These are phyloP conservation scores for Potentilla sterilis DNA, from an alignment of 306 rosid species.

Conservation along the genomic window DNA sequence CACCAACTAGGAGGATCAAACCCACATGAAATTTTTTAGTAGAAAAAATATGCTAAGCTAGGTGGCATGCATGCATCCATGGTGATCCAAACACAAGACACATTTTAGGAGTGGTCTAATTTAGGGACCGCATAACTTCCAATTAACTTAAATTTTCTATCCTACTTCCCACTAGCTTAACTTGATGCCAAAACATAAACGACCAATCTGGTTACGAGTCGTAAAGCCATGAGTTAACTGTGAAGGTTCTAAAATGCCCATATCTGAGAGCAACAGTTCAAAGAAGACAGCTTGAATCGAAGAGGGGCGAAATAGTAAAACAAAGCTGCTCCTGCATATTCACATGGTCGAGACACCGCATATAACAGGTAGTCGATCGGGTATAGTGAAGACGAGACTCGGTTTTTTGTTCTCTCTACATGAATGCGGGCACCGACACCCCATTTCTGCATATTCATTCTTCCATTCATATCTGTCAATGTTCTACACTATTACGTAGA, in stretches of 20 bases:
- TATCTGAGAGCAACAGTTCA: not conserved
- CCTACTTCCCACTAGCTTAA: not conserved
- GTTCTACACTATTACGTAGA: not conserved
- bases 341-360: constrained; percentile 10
- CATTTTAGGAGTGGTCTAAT: not conserved
- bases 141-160: no score
- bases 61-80: not conserved
- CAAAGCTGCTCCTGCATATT: not conserved
- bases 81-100: not conserved
- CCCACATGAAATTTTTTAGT: not conserved
- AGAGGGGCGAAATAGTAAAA: not conserved
- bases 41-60: not conserved
- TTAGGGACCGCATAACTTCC: no score
- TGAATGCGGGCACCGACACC: not conserved
- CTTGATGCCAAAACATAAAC: not conserved
- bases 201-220: not conserved
- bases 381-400: not conserved
- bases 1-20: not conserved
- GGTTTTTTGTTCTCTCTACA: not conserved
- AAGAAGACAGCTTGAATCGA: not conserved
- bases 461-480: not conserved
- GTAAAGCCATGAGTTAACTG: not conserved
- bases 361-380: not conserved
- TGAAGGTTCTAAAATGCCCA: constrained; percentile 6
- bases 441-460: not conserved